phyloP scores from a whole-genome alignment of 495 filamentous ascomycete species.

The Penicilliopsis zonata region DNA sequence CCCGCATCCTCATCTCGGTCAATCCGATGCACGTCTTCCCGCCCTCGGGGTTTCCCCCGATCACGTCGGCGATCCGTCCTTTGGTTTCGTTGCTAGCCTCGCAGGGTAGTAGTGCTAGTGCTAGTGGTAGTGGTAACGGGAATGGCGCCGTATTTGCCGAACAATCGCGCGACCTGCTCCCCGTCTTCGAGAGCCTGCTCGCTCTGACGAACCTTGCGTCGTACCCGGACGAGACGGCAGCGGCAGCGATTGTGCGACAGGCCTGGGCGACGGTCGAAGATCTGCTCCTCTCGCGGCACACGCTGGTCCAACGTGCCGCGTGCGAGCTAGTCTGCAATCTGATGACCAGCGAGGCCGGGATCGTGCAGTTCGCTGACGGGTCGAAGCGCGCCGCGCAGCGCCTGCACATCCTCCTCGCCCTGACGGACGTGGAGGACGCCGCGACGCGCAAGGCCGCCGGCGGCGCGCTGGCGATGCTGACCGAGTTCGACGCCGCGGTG shows the following conservation, averaged over 20 bases:
- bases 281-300: conserved; percentile 63
- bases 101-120: conserved; percentile 24
- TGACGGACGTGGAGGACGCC: conserved; percentile 73
- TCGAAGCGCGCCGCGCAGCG: conserved; percentile 54
- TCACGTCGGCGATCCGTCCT: conserved; percentile 67
- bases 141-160: too few relatives aligned
- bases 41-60: conserved; percentile 55
- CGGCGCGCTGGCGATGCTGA: conserved; percentile 75
- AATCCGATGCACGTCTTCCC: conserved; percentile 81
- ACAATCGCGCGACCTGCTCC: conserved; percentile 68
- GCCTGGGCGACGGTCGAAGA: conserved; percentile 70
- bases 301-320: conserved; percentile 67
- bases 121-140: conserved; percentile 21
- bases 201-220: conserved; percentile 91
- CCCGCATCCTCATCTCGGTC: conserved; percentile 82
- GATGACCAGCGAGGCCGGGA: conserved; percentile 61
- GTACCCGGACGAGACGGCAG: conserved; percentile 52
- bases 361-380: conserved; percentile 64
- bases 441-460: conserved; percentile 75
- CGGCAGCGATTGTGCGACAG: conserved; percentile 56
- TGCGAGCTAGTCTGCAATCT: conserved; percentile 90
- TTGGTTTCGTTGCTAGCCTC: conserved; percentile 57
- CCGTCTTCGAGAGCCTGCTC: conserved; percentile 78
- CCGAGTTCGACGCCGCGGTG: conserved; percentile 61
- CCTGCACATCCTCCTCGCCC: conserved; percentile 70